Evolutionary conservation across 805 yeast species (phyloP).

Genomic region (Ogataea paraovalis): DNA sequence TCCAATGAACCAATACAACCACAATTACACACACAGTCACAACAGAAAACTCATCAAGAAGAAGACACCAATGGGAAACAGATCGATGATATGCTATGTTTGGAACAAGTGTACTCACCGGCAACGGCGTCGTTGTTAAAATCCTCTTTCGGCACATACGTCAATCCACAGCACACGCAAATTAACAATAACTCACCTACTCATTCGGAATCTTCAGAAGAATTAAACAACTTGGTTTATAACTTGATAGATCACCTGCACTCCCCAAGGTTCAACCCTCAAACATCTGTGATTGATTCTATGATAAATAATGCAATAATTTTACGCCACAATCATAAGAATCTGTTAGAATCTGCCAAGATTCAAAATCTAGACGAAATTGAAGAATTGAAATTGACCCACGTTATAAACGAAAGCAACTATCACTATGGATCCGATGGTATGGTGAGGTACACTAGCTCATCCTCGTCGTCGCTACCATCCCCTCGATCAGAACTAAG

Average conservation of each 20-base stretch:
- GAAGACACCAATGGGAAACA: background rate
- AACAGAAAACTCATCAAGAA: background rate
- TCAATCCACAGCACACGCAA: background rate
- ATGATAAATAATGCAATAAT: conserved; percentile 8
- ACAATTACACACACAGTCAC: background rate
- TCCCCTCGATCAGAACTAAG: background rate
- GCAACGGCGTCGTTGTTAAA: background rate
- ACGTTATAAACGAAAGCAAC: background rate
- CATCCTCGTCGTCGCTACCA: background rate
- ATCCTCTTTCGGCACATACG: background rate
- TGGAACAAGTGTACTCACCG: background rate
- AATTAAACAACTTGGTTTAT: background rate
- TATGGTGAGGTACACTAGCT: background rate
- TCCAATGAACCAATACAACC: background rate
- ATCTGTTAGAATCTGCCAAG: background rate
- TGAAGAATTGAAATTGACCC: conserved; percentile 1
- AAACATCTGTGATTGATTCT: conserved; percentile 3
- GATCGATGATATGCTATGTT: background rate
- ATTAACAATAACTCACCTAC: background rate
- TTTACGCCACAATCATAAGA: background rate
- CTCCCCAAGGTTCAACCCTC: conserved; percentile 10
- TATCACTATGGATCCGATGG: background rate
- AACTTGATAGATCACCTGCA: conserved; percentile 7
- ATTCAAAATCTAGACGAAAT: background rate
- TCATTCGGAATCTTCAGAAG: background rate